A percentile compares a stretch with the other conserved stretches of the same genome.
phyloP scores from a whole-genome alignment of 2,329 filamentous ascomycete genomes.

The Trichoderma arundinaceum region DNA sequence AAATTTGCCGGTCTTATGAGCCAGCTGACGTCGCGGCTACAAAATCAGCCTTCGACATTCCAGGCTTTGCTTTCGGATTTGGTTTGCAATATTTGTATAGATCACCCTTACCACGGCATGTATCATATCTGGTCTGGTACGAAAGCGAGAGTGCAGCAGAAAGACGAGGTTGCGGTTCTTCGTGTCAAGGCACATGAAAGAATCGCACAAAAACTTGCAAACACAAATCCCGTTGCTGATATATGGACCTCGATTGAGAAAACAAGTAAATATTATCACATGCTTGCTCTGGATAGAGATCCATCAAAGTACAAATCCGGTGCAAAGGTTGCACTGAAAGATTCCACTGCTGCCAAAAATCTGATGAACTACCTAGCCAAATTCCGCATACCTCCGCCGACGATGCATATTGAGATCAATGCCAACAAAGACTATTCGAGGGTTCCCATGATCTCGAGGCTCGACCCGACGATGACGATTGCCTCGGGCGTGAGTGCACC shows the following conservation, averaged over 20 bases:
- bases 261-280: conserved; percentile 70
- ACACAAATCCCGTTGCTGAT: conserved; percentile 54
- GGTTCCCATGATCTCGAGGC: conserved; percentile 74
- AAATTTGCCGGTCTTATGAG: conserved; percentile 96
- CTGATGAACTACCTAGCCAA: conserved; percentile 68
- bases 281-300: conserved; percentile 69
- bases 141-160: conserved; percentile 69
- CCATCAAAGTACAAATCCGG: conserved; percentile 70
- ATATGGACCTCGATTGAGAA: conserved; percentile 76
- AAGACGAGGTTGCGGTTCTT: conserved; percentile 76
- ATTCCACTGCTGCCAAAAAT: conserved; percentile 65
- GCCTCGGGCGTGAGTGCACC: conserved; percentile 90
- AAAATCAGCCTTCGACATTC: conserved; percentile 73
- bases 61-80: conserved; percentile 76
- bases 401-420: conserved; percentile 80
- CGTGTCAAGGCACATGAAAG: conserved; percentile 74
- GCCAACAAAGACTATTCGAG: conserved; percentile 75
- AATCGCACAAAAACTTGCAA: conserved; percentile 67
- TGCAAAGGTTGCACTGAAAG: conserved; percentile 67
- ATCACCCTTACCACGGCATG: conserved; percentile 97
- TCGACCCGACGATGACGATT: conserved; percentile 79
- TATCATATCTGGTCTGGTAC: conserved; percentile 91
- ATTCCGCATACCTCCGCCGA: conserved; percentile 82
- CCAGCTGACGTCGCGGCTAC: conserved; percentile 90
- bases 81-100: conserved; percentile 81